These are phyloP conservation scores for Rhynchospora tenuis DNA, from an alignment of 176 grass and related monocot genomes.

Conservation along the genomic window DNA sequence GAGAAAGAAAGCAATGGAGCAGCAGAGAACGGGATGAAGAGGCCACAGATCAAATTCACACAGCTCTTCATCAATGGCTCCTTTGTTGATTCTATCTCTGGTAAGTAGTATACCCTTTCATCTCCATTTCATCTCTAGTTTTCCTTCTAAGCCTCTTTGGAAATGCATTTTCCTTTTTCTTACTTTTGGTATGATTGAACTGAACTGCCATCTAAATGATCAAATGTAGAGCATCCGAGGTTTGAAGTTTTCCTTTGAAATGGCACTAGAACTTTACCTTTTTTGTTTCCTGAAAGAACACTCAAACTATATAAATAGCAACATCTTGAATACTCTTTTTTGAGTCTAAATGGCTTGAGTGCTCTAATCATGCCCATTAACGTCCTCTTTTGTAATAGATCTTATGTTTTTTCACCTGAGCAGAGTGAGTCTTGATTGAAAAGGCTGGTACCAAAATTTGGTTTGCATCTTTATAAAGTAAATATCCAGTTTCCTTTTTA, in stretches of 20 bases:
- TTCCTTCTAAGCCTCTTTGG: background rate
- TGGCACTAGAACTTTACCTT: background rate
- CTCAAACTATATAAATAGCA: background rate
- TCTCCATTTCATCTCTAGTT: background rate
- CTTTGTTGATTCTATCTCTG: conserved; percentile 54
- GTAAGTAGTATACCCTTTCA: background rate
- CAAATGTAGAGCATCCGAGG: background rate
- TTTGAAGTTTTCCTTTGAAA: background rate
- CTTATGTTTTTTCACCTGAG: too few relatives aligned
- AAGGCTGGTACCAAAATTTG: too few relatives aligned
- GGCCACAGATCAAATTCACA: conserved; percentile 51
- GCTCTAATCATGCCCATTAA: background rate
- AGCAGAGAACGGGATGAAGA: conserved; percentile 1
- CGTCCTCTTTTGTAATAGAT: background rate
- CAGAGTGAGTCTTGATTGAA: too few relatives aligned
- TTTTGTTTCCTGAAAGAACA: too few relatives aligned
- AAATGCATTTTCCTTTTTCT: background rate
- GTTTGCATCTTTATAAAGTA: too few relatives aligned
- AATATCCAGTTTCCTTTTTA: background rate
- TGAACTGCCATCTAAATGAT: too few relatives aligned
- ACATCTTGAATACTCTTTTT: background rate
- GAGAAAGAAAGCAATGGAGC: conserved; percentile 8
- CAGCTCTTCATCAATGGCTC: conserved; percentile 59
- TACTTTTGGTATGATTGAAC: background rate
- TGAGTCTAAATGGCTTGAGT: background rate